phyloP scores from a whole-genome alignment of 306 rosid genomes.

The Vigna mungo region DNA sequence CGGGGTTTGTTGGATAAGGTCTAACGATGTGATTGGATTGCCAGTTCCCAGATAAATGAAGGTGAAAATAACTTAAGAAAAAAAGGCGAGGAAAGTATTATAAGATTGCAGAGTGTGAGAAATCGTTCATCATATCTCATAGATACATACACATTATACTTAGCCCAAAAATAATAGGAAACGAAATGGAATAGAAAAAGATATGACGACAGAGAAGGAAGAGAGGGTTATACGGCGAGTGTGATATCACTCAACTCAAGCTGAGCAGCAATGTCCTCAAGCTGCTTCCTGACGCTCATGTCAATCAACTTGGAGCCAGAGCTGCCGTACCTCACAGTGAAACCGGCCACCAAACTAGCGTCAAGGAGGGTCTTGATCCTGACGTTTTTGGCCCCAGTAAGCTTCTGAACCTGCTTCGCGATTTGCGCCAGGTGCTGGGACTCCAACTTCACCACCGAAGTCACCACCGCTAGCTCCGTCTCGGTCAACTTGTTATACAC shows the following conservation, averaged over 20 bases:
- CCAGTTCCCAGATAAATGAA: neutral
- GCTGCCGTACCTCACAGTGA: slow-evolving; percentile 77
- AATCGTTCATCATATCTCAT: neutral
- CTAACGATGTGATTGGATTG: too few species aligned
- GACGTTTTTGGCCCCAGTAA: slow-evolving; percentile 83
- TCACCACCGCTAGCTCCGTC: slow-evolving; percentile 79
- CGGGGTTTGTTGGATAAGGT: too few species aligned
- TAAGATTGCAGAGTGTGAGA: slow-evolving; percentile 32
- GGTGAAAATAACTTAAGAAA: neutral
- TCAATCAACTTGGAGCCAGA: slow-evolving; percentile 87
- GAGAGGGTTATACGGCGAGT: slow-evolving; percentile 50
- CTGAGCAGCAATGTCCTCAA: slow-evolving; percentile 89
- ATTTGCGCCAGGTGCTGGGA: slow-evolving; percentile 91
- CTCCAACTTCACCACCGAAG: slow-evolving; percentile 90
- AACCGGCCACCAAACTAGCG: slow-evolving; percentile 82
- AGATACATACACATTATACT: slow-evolving; percentile 4
- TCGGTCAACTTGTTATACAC: slow-evolving; percentile 66
- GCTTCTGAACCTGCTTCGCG: slow-evolving; percentile 94
- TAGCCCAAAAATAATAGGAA: slow-evolving; percentile 17
- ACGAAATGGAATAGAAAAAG: neutral
- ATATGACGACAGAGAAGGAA: neutral
- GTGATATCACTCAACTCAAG: slow-evolving; percentile 75
- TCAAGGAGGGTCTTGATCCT: slow-evolving; percentile 80
- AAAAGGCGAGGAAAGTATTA: neutral
- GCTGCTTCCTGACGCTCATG: slow-evolving; percentile 91